Evolutionary conservation across 1,284 basidiomycete species (phyloP).

Genomic region (Naganishia albida): DNA sequence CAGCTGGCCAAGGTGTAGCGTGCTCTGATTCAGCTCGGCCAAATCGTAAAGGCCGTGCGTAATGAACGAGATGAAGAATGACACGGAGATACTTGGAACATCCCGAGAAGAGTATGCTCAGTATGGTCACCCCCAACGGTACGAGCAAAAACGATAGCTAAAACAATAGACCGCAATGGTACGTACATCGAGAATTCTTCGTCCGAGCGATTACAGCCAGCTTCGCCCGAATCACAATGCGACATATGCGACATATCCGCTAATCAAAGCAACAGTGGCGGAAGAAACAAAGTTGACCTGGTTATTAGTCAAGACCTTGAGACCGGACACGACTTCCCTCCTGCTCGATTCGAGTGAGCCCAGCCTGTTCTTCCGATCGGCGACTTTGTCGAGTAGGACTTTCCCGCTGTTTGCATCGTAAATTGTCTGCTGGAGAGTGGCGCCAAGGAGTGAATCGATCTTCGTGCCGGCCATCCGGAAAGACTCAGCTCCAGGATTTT

Average conservation of each 20-base stretch:
- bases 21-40: too few relatives aligned
- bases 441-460: constrained; percentile 84
- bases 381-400: constrained; percentile 59
- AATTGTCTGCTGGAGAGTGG: constrained; percentile 78
- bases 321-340: constrained; percentile 19
- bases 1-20: too few relatives aligned
- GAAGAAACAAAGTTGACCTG: constrained; percentile 34
- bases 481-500: constrained; percentile 18
- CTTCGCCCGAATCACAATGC: background rate
- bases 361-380: constrained; percentile 7
- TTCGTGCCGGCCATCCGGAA: constrained; percentile 42
- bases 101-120: too few relatives aligned
- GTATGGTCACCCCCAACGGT: too few relatives aligned
- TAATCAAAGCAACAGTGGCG: constrained; percentile 8
- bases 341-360: background rate
- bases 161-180: too few relatives aligned
- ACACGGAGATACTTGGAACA: too few relatives aligned
- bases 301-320: constrained; percentile 29
- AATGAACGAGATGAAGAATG: too few relatives aligned
- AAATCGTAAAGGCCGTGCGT: too few relatives aligned
- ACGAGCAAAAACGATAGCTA: too few relatives aligned
- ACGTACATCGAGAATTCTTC: too few relatives aligned
- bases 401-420: constrained; percentile 67
- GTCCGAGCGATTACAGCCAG: background rate
- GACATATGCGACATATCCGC: constrained; percentile 14